phyloP scores from a whole-genome alignment of 345 rosid species.

The Noccaea caerulescens region DNA sequence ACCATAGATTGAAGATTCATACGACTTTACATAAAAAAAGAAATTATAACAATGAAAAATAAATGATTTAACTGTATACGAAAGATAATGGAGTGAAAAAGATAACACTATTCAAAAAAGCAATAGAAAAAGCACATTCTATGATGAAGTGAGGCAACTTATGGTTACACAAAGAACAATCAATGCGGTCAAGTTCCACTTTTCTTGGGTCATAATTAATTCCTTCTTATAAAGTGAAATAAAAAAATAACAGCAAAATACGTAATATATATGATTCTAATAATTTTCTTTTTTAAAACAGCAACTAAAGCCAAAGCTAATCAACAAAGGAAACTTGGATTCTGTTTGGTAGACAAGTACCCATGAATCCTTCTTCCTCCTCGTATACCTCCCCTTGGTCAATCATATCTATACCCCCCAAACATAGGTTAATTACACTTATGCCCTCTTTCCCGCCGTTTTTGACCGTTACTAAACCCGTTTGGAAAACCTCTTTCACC shows the following conservation, averaged over 20 bases:
- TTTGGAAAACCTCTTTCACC: conserved; percentile 68
- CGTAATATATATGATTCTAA: conserved; percentile 20
- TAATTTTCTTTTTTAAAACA: neutral
- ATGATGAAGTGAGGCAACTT: conserved; percentile 44
- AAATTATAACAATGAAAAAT: neutral
- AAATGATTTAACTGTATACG: neutral
- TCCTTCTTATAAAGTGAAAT: conserved; percentile 28
- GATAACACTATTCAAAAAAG: conserved; percentile 35
- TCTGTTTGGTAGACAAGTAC: conserved; percentile 45
- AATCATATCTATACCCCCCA: conserved; percentile 46
- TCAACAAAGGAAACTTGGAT: conserved; percentile 47
- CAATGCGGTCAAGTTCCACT: conserved; percentile 50
- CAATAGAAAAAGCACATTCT: conserved; percentile 32
- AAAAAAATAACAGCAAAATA: conserved; percentile 4
- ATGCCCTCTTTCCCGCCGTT: conserved; percentile 47
- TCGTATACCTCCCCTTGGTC: conserved; percentile 46
- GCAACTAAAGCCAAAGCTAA: conserved; percentile 37
- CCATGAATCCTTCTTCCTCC: conserved; percentile 45
- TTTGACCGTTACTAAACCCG: conserved; percentile 45
- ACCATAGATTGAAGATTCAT: neutral
- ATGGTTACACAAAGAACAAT: conserved; percentile 49
- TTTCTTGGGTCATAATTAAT: conserved; percentile 40
- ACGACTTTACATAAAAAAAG: neutral
- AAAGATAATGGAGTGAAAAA: conserved; percentile 40
- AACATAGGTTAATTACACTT: conserved; percentile 47